These are phyloP conservation scores for Drosera capensis DNA, from an alignment of 148 eudicot genomes.

Conservation along the genomic window DNA sequence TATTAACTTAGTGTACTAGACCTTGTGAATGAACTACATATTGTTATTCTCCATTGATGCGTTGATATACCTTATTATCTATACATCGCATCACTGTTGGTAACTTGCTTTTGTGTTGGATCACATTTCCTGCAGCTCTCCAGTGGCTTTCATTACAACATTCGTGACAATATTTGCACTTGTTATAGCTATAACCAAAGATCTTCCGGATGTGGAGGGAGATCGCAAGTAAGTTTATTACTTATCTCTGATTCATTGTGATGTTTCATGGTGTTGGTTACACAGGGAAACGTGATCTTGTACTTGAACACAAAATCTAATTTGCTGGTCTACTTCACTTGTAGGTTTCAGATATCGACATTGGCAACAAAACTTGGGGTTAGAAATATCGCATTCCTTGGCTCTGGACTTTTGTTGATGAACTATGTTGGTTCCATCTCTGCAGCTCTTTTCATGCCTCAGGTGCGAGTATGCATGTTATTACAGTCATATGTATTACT, in stretches of 20 bases:
- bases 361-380: slow-evolving; percentile 95
- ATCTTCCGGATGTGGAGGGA: slow-evolving; percentile 99
- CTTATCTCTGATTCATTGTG: not conserved
- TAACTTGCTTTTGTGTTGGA: not conserved
- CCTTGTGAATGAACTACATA: no score
- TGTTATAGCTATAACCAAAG: slow-evolving; percentile 98
- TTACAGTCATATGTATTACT: not conserved
- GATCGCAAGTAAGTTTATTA: slow-evolving; percentile 75
- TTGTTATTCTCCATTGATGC: no score
- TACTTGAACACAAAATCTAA: not conserved
- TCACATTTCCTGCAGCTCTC: slow-evolving; percentile 43
- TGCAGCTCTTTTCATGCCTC: slow-evolving; percentile 63
- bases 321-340: not conserved
- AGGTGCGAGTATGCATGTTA: slow-evolving; percentile 27
- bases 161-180: slow-evolving; percentile 88
- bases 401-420: slow-evolving; percentile 76
- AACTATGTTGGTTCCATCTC: slow-evolving; percentile 69
- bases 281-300: not conserved
- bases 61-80: not conserved
- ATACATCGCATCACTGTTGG: slow-evolving; percentile 3
- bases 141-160: slow-evolving; percentile 88
- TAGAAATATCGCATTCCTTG: slow-evolving; percentile 82
- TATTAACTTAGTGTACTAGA: no score
- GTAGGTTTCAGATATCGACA: slow-evolving; percentile 85
- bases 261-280: not conserved